Evolutionary conservation across 78 protist genomes (phyloP), one percentile per base, ranked within the genome.

Genomic region (Cavenderia fasciculata): DNA sequence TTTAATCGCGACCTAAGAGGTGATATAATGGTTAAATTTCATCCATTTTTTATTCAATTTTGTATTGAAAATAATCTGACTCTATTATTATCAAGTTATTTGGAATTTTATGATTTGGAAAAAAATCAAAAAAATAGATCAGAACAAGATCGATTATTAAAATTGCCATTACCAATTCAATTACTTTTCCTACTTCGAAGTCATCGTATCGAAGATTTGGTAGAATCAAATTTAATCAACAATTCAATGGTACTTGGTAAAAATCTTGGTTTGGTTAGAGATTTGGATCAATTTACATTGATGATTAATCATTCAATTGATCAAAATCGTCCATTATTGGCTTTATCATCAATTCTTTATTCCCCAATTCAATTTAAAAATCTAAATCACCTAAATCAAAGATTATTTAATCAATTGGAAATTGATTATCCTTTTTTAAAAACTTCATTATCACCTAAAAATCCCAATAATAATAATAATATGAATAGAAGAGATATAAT

Each of bases 401-500:
- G n/a, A n/a, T n/a, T n/a, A n/a, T n/a, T n/a, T n/a, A n/a, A n/a
- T n/a, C n/a, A n/a, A n/a, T n/a, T n/a, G n/a, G n/a, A n/a, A n/a
- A n/a, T n/a, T n/a, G n/a, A n/a, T n/a, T n/a, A n/a, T n/a, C n/a
- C n/a, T n/a, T n/a, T n/a, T n/a, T n/a, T n/a, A n/a, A n/a, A n/a
- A n/a, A n/a, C n/a, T n/a, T n/a, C n/a, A n/a, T n/a, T n/a, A n/a
- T n/a, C n/a, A n/a, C n/a, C n/a, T n/a, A n/a, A n/a, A n/a, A n/a
- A n/a, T n/a, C n/a, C n/a, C n/a, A n/a, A n/a, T n/a, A n/a, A n/a
- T n/a, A n/a, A n/a, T n/a, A n/a, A n/a, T n/a, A n/a, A n/a, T n/a
- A n/a, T n/a, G n/a, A n/a, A n/a, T n/a, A n/a, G n/a, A 52, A 59
- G 90, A 51, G 90, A 82, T 68, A 82, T 82, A 18, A 57, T 65